Percentiles rank a stretch among this genome's conserved stretches.
Conservation (phyloP, 306 rosid species). For the Castanea crenata region DNA sequence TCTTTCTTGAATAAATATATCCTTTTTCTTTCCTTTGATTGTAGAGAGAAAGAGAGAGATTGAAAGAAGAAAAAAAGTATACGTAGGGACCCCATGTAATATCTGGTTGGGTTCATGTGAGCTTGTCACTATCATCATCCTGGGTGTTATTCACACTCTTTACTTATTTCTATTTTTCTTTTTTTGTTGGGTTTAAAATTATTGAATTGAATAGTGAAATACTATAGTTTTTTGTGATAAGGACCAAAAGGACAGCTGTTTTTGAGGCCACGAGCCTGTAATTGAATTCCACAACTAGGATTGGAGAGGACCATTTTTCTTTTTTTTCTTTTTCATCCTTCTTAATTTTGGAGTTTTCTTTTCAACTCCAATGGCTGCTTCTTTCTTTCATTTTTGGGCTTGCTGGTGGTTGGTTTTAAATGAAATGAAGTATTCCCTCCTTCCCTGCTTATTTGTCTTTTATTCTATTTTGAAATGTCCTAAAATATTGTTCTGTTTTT, state of each 20-base stretch:
- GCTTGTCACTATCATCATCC: constrained; percentile 45
- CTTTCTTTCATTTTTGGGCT: too few species aligned
- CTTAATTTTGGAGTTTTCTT: constrained; percentile 17
- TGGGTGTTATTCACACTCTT: constrained; percentile 21
- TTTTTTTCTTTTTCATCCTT: constrained; percentile 10
- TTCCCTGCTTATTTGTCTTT: too few species aligned
- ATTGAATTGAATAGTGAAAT: neutral
- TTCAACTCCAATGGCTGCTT: neutral
- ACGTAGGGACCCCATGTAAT: constrained; percentile 47
- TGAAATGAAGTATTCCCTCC: neutral
- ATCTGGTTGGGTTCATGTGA: constrained; percentile 59
- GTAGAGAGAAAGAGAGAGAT: constrained; percentile 4
- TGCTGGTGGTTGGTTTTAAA: neutral
- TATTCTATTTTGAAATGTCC: too few species aligned
- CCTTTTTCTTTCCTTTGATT: neutral
- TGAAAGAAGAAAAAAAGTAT: constrained; percentile 19
- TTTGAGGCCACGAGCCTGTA: constrained; percentile 30
- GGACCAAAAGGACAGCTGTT: constrained; percentile 48
- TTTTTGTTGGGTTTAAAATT: neutral
- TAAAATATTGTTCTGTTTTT: too few species aligned
- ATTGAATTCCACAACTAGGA: constrained; percentile 39
- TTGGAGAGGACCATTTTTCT: constrained; percentile 44
- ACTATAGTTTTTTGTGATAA: neutral
- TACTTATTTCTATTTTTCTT: neutral
- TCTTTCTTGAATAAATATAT: constrained; percentile 4